Evolutionary conservation across 176 grass and related monocot species (phyloP), one percentile per base, ranked within the genome.

Genomic region (Thalia dealbata): DNA sequence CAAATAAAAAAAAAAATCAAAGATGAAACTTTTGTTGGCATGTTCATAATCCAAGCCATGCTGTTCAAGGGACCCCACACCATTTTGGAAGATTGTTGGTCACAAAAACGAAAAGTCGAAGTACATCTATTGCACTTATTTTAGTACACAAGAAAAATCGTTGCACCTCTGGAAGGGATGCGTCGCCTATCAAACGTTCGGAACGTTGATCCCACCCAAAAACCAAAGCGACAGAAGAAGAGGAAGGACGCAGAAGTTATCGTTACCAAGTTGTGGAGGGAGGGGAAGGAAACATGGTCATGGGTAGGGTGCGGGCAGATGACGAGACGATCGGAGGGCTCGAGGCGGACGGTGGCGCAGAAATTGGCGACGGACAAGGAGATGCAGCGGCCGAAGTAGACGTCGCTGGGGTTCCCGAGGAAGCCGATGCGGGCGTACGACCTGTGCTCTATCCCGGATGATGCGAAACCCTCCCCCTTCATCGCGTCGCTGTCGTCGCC

Each of bases 401-500:
- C 52, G 41, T 96, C 92, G 78, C 92, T 92, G 13, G 92, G 89
- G 75, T 96, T 96, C 19, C 92, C 92, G 2, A 96, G 64, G 48
- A 96, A 81, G 0, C 92, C 92, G 19, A 90, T 80, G 0, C 89
- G 78, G 12, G 92, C 89, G 54, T 86, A 82, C 0, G 82, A 75
- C 41, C 52, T 79, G 76, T 70, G 84, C 79, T 96, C 81, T 64
- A 86, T 13, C 28, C 26, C 52, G 50, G 14, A 16, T 61, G 14
- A 16, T 61, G 14, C 62, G 19, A 4, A 9, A 30, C 14, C 52
- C 35, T 1, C 44, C 44, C 0, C 18, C 52, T 7, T 46, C 59
- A 51, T 52, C 43, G 67, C 79, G n/a, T n/a, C 48, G 45, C 72
- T 10, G 3, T 22, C 0, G 23, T 15, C 38, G 27, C 60, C 43